Evolutionary conservation across 306 rosid species (phyloP).

Genomic region (Quercus mongolica): DNA sequence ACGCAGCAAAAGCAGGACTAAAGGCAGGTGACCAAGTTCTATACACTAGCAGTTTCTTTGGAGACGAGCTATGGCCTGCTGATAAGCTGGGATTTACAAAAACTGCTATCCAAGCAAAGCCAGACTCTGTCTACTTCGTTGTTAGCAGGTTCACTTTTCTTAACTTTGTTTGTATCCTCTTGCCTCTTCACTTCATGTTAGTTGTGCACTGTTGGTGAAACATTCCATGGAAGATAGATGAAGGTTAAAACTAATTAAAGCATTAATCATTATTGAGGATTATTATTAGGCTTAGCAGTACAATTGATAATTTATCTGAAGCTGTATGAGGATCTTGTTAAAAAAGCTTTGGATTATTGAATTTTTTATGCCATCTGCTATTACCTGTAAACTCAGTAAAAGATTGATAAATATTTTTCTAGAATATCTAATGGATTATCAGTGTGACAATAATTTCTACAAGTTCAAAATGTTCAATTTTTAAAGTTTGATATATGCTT

Average conservation of each 20-base stretch:
- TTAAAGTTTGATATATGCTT: neutral
- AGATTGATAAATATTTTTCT: neutral
- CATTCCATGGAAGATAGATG: neutral
- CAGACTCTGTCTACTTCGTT: conserved; percentile 91
- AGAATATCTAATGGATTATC: neutral
- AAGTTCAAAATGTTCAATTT: neutral
- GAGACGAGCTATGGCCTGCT: conserved; percentile 99
- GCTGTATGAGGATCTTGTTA: no score
- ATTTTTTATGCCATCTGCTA: neutral
- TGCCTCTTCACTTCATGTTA: conserved; percentile 4
- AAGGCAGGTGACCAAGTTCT: conserved; percentile 89
- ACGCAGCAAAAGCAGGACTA: conserved; percentile 93
- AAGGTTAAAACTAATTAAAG: neutral
- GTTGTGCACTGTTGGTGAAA: neutral
- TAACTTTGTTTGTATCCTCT: neutral
- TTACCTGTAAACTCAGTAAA: neutral
- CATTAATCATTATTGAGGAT: neutral
- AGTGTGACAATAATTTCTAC: neutral
- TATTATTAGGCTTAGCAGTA: neutral
- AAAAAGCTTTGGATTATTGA: neutral
- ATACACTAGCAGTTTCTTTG: conserved; percentile 97
- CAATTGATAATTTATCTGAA: neutral
- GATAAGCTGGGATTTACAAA: conserved; percentile 98
- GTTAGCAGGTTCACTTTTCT: conserved; percentile 69
- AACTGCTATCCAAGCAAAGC: conserved; percentile 95